These are phyloP conservation scores for Fusarium brachygibbosum DNA, from an alignment of 2,329 filamentous ascomycete genomes.

Conservation along the genomic window DNA sequence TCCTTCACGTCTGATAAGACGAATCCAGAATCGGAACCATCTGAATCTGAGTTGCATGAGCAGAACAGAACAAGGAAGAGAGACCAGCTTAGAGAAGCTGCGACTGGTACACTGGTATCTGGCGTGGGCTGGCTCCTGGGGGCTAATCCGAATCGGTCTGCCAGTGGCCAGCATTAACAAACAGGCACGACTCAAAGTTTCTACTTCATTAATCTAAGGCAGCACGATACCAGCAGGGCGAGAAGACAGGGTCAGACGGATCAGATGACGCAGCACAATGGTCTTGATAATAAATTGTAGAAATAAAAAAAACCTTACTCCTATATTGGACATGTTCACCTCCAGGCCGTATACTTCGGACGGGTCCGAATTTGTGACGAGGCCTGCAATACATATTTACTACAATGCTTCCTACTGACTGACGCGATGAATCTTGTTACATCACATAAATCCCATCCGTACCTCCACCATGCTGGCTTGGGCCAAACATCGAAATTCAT, in stretches of 20 bases:
- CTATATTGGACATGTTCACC: neutral
- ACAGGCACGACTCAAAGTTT: neutral
- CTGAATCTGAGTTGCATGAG: slow-evolving; percentile 47
- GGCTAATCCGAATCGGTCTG: slow-evolving; percentile 57
- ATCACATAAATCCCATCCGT: neutral
- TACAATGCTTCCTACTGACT: slow-evolving; percentile 4
- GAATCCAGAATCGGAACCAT: slow-evolving; percentile 37
- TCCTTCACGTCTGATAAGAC: slow-evolving; percentile 32
- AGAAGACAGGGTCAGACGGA: neutral
- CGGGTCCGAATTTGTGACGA: too few relatives aligned
- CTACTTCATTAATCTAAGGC: neutral
- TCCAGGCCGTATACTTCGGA: neutral
- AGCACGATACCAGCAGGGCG: neutral
- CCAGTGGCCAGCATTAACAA: slow-evolving; percentile 23
- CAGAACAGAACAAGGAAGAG: slow-evolving; percentile 71
- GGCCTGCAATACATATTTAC: neutral
- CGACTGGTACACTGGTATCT: slow-evolving; percentile 75
- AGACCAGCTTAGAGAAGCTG: slow-evolving; percentile 76
- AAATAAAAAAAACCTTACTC: neutral
- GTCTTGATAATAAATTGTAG: neutral
- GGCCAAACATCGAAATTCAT: slow-evolving; percentile 17
- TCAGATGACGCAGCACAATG: neutral
- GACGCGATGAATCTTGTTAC: slow-evolving; percentile 20
- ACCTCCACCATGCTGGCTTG: slow-evolving; percentile 9
- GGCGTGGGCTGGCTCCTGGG: slow-evolving; percentile 77